Percentiles rank a stretch among this genome's conserved stretches.
phyloP scores from a whole-genome alignment of 768 basidiomycete genomes.

The Tulasnella sp. region DNA sequence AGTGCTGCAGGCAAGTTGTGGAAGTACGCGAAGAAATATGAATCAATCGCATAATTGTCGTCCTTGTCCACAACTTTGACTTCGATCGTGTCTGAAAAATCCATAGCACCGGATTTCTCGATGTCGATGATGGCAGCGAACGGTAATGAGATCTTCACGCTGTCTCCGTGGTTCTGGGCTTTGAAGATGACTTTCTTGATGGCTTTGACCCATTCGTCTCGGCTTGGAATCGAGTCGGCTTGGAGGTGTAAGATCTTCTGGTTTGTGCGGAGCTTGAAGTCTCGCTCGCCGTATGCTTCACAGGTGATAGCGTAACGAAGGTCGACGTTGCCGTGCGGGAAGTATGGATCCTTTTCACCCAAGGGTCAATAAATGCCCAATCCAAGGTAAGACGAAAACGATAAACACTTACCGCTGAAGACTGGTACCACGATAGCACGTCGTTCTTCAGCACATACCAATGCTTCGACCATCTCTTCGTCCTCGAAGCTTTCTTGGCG shows the following conservation, averaged over 20 bases:
- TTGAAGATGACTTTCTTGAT: constrained; percentile 90
- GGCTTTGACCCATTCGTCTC: constrained; percentile 94
- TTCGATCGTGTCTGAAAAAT: constrained; percentile 95
- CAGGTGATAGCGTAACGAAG: constrained; percentile 88
- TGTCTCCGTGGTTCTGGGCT: constrained; percentile 92
- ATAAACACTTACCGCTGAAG: constrained; percentile 60
- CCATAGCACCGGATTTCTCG: constrained; percentile 79
- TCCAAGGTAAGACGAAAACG: neutral
- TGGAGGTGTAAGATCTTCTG: constrained; percentile 64
- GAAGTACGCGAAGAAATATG: constrained; percentile 95
- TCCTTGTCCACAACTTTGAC: constrained; percentile 64
- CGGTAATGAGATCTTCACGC: constrained; percentile 96
- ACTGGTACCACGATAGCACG: constrained; percentile 93
- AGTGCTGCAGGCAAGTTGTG: constrained; percentile 68
- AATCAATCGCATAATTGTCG: constrained; percentile 69
- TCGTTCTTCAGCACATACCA: constrained; percentile 98
- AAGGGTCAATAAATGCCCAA: neutral
- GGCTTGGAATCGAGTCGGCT: constrained; percentile 72
- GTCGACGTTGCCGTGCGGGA: constrained; percentile 93
- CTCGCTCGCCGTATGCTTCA: constrained; percentile 67
- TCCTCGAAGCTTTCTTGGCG: constrained; percentile 77
- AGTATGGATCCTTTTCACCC: constrained; percentile 81
- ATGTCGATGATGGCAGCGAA: constrained; percentile 84
- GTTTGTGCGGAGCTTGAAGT: constrained; percentile 75
- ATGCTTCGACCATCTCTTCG: constrained; percentile 87